These are phyloP conservation scores for Dryas drummondii DNA, from an alignment of 306 rosid genomes.

Conservation along the genomic window DNA sequence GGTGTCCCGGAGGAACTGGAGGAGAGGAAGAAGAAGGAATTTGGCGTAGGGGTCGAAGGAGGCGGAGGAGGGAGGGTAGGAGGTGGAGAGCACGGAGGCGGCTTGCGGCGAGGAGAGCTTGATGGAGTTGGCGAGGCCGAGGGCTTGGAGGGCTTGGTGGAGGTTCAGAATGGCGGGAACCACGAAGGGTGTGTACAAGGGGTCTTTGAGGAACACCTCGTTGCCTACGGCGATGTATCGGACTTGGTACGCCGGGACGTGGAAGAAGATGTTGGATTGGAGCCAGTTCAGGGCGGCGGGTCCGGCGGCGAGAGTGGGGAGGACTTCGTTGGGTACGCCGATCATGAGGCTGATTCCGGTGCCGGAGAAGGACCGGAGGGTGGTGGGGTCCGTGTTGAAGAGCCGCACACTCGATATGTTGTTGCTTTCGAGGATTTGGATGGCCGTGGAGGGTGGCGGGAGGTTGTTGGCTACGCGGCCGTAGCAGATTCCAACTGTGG, in stretches of 20 bases:
- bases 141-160: constrained; percentile 36
- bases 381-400: constrained; percentile 25
- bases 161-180: constrained; percentile 36
- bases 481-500: constrained; percentile 32
- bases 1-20: constrained; percentile 19
- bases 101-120: constrained; percentile 37
- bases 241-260: constrained; percentile 18
- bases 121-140: constrained; percentile 13
- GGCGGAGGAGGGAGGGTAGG: constrained; percentile 33
- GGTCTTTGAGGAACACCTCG: constrained; percentile 33
- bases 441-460: constrained; percentile 7
- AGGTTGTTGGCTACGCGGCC: constrained; percentile 31
- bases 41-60: constrained; percentile 19
- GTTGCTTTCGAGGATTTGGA: constrained; percentile 24
- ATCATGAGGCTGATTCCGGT: constrained; percentile 23
- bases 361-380: constrained; percentile 23
- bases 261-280: constrained; percentile 22
- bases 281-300: constrained; percentile 26
- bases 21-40: constrained; percentile 18
- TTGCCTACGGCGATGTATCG: constrained; percentile 36
- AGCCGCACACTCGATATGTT: constrained; percentile 19
- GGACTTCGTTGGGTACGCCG: constrained; percentile 40
- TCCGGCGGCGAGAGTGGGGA: constrained; percentile 29
- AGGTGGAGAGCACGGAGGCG: constrained; percentile 12
- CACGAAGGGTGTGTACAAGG: constrained; percentile 27